Percentiles rank a stretch among this genome's conserved stretches.
phyloP scores from a whole-genome alignment of 306 rosid genomes.

The Psophocarpus tetragonolobus region DNA sequence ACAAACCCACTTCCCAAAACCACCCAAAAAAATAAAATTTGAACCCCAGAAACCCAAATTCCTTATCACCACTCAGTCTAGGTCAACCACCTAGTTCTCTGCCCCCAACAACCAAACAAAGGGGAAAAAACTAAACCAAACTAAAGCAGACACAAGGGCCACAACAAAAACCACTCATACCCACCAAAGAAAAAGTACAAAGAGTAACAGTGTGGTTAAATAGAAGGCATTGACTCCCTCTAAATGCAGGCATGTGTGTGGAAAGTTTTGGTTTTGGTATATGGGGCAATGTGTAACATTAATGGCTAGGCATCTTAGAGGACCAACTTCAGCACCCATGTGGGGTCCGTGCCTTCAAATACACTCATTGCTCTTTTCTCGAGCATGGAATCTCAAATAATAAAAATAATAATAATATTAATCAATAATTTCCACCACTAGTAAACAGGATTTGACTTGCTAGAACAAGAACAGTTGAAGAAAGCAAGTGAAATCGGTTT shows the following conservation, averaged over 20 bases:
- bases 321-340: conserved; percentile 31
- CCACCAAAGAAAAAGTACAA: conserved; percentile 41
- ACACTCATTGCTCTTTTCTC: conserved; percentile 80
- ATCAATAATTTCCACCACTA: not conserved
- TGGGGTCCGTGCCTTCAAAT: conserved; percentile 72
- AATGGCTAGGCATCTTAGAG: conserved; percentile 48
- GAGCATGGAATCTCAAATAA: conserved; percentile 47
- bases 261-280: conserved; percentile 26
- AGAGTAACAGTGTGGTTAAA: conserved; percentile 33
- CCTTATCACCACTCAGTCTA: conserved; percentile 44
- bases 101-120: conserved; percentile 24
- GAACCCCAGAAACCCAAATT: conserved; percentile 12
- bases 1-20: conserved; percentile 35
- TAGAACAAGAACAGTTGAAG: not conserved
- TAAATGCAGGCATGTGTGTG: conserved; percentile 31
- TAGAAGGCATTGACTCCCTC: conserved; percentile 43
- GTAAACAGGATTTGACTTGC: conserved; percentile 3
- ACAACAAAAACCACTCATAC: conserved; percentile 49
- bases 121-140: conserved; percentile 10
- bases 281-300: conserved; percentile 34
- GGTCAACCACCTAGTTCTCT: conserved; percentile 67
- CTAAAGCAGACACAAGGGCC: conserved; percentile 34
- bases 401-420: not conserved
- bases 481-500: not conserved
- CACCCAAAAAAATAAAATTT: conserved; percentile 9